These are phyloP conservation scores for Camptophora hylomeconis DNA, from an alignment of 2,329 filamentous ascomycete species.

Conservation along the genomic window DNA sequence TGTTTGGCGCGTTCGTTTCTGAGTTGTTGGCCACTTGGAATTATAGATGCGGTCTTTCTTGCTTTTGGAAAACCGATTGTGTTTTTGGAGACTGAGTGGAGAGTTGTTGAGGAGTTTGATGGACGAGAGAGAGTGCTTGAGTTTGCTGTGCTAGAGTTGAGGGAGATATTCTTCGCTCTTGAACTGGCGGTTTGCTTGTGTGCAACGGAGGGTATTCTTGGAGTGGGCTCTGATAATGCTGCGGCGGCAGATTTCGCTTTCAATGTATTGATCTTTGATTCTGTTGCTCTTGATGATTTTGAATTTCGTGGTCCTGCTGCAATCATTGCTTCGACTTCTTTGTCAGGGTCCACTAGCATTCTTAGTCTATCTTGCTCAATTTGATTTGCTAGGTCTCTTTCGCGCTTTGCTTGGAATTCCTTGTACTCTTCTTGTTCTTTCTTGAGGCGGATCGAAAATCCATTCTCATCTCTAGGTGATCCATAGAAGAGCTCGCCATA, in stretches of 20 bases:
- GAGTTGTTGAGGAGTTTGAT: constrained; percentile 44
- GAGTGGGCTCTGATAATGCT: constrained; percentile 23
- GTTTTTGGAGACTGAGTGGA: constrained; percentile 58
- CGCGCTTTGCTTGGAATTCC: constrained; percentile 46
- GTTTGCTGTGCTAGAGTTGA: constrained; percentile 12
- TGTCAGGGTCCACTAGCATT: constrained; percentile 19
- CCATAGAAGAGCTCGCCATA: constrained; percentile 36
- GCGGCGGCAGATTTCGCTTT: constrained; percentile 28
- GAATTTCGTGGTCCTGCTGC: constrained; percentile 43
- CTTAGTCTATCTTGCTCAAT: constrained; percentile 18
- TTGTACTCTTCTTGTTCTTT: constrained; percentile 57
- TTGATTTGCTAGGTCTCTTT: constrained; percentile 42
- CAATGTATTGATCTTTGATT: constrained; percentile 24
- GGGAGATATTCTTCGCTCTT: constrained; percentile 28
- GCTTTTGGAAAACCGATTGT: constrained; percentile 81
- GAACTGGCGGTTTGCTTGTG: constrained; percentile 23
- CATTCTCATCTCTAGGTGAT: constrained; percentile 36
- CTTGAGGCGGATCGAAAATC: constrained; percentile 50
- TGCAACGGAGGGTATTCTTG: constrained; percentile 20
- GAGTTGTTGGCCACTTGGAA: constrained; percentile 16
- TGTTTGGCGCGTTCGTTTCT: constrained; percentile 19
- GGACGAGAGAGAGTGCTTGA: constrained; percentile 21
- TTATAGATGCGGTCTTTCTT: constrained; percentile 36
- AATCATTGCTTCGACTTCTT: constrained; percentile 54
- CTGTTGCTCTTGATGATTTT: constrained; percentile 8